These are phyloP conservation scores for Cornus suecica DNA, from an alignment of 148 eudicot species.

Conservation along the genomic window DNA sequence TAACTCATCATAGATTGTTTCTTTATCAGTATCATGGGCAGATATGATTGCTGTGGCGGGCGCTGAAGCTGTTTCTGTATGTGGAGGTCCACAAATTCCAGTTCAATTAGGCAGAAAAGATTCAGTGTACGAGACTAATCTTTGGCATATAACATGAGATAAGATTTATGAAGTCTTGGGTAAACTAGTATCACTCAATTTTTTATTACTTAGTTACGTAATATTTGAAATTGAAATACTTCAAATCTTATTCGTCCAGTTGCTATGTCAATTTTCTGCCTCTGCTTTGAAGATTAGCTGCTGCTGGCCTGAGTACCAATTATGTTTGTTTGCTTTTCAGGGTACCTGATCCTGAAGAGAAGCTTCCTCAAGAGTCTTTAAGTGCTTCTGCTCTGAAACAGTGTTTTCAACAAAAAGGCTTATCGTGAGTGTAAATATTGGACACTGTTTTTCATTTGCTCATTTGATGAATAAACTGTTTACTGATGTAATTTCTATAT, in stretches of 20 bases:
- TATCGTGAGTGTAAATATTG: slow-evolving; percentile 63
- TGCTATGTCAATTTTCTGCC: slow-evolving; percentile 7
- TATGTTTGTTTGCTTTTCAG: slow-evolving; percentile 33
- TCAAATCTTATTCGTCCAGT: slow-evolving; percentile 7
- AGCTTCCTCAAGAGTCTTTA: slow-evolving; percentile 80
- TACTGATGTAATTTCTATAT: neutral
- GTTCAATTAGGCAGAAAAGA: slow-evolving; percentile 81
- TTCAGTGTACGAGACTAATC: slow-evolving; percentile 48
- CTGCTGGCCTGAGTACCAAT: neutral
- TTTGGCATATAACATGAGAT: slow-evolving; percentile 4
- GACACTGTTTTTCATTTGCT: neutral
- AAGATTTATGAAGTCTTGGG: neutral
- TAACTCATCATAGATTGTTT: slow-evolving; percentile 19
- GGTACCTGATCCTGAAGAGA: slow-evolving; percentile 86
- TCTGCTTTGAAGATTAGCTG: neutral
- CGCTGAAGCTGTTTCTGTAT: slow-evolving; percentile 84
- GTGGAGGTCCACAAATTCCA: slow-evolving; percentile 85
- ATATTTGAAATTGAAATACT: neutral
- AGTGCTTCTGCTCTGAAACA: slow-evolving; percentile 71
- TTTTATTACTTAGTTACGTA: neutral
- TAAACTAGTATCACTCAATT: neutral
- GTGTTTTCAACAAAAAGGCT: slow-evolving; percentile 78
- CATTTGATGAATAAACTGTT: slow-evolving; percentile 1
- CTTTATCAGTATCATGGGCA: slow-evolving; percentile 76
- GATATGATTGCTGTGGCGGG: slow-evolving; percentile 93